A percentile compares a stretch with the other conserved stretches of the same genome.
phyloP scores from a whole-genome alignment of 208 protist genomes.

The Zelonia costaricensis region DNA sequence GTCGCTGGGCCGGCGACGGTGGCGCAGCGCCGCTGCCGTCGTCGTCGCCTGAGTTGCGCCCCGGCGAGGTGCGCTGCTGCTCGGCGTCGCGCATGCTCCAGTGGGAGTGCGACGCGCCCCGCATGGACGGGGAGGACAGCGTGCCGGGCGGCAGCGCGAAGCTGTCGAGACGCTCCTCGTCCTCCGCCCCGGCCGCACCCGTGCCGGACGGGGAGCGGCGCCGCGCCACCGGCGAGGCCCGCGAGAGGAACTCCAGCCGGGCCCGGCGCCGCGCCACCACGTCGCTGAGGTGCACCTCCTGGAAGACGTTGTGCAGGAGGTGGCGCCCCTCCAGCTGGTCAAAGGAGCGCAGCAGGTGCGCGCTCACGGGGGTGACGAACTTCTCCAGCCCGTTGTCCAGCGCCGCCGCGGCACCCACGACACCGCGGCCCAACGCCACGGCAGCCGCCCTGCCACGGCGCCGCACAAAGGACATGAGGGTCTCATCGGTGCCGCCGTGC shows the following conservation, averaged over 20 bases:
- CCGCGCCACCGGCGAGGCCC: neutral
- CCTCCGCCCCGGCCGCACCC: neutral
- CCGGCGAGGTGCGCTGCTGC: conserved; percentile 2
- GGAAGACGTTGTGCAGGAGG: conserved; percentile 27
- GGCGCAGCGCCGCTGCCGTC: neutral
- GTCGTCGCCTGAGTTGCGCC: neutral
- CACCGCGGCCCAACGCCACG: conserved; percentile 3
- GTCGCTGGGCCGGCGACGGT: neutral
- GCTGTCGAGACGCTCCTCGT: conserved; percentile 7
- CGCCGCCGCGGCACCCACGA: neutral
- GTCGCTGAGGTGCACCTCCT: conserved; percentile 29
- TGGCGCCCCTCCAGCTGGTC: conserved; percentile 28
- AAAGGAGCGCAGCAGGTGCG: conserved; percentile 19
- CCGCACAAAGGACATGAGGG: conserved; percentile 15
- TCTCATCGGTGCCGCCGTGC: conserved; percentile 17
- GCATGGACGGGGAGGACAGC: conserved; percentile 14
- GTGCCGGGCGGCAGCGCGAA: conserved; percentile 25
- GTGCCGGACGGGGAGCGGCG: neutral
- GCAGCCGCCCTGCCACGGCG: conserved; percentile 12
- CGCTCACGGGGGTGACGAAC: conserved; percentile 21
- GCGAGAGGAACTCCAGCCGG: neutral
- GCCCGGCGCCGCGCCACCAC: conserved; percentile 19
- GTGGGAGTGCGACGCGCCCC: conserved; percentile 8
- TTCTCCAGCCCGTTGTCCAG: conserved; percentile 25
- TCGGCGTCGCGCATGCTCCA: conserved; percentile 19